Base-by-base conservation (phyloP, 352 stramenopile genomes). In the Pythium sp. region DNA sequence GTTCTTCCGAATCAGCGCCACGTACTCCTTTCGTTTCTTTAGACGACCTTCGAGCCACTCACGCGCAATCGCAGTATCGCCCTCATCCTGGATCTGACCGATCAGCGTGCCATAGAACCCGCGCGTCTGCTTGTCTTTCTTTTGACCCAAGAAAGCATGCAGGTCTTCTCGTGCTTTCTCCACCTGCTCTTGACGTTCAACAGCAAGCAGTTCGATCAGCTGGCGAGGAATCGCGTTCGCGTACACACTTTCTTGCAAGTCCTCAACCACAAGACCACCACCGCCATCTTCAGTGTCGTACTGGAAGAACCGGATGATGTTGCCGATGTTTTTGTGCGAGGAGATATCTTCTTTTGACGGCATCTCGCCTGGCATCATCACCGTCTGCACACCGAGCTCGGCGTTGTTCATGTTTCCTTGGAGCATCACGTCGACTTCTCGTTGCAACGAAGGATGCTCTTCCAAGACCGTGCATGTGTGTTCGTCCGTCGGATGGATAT, bases 281-380 rank as follows among this genome's bases (percentile, higher is more conserved):
- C 82, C 80, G 0, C 86, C 88, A 67, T 93, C 84, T 69, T 94
- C 85, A 24, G 88, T 91, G 57, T 96, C 88, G 38, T 94, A 96
- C 69, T 94, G 87, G 67, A 96, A 96, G 61, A 92, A 96, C 14
- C 86, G 85, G 46, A 94, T 93, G 53, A 96, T 93, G 72, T 96
- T 94, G 26, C 88, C 88, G 58, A 96, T 96, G 66, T 93, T 92
- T 69, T 93, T 92, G 74, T 96, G 88, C 11, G 82, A 80, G 5
- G 86, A 78, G 67, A 76, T 34, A 14, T 94, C 86, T n/a, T 93
- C 88, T 14, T 88, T 87, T 7, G 78, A 83, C 15, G 78, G 74
- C 58, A 84, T 83, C 20, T 93, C 86, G 11, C 87, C 88, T 22
- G 86, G 84, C 88, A 96, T 94, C 82, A 93, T 93, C 34, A 96